These are phyloP conservation scores for Lactarius akahatsu DNA, from an alignment of 768 basidiomycete genomes.

Conservation along the genomic window DNA sequence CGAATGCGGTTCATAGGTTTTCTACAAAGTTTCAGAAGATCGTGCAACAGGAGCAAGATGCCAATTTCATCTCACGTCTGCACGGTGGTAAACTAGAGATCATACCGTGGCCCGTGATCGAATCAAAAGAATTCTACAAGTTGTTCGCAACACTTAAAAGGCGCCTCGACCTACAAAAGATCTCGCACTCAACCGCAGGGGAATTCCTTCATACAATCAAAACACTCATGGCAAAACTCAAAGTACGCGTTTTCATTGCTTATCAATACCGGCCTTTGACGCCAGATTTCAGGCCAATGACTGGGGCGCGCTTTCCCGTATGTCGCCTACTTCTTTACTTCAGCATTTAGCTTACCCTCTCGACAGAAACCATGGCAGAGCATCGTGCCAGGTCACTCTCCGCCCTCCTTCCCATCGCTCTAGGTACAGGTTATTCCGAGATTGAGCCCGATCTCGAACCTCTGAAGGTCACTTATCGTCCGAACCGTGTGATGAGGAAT, in stretches of 20 bases:
- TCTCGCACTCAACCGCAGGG: slow-evolving; percentile 51
- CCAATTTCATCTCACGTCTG: slow-evolving; percentile 60
- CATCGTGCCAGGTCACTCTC: slow-evolving; percentile 43
- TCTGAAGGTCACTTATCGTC: slow-evolving; percentile 44
- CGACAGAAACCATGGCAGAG: slow-evolving; percentile 47
- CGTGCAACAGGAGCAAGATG: slow-evolving; percentile 58
- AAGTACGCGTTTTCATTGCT: slow-evolving; percentile 38
- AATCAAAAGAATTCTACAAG: slow-evolving; percentile 54
- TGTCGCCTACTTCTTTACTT: slow-evolving; percentile 27
- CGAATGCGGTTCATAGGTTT: slow-evolving; percentile 40
- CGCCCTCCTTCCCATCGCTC: slow-evolving; percentile 45
- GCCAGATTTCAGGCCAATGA: slow-evolving; percentile 50
- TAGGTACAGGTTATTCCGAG: slow-evolving; percentile 48
- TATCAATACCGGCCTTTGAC: no score
- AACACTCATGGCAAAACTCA: slow-evolving; percentile 64
- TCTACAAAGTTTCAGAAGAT: slow-evolving; percentile 57
- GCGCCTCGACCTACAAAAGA: slow-evolving; percentile 46
- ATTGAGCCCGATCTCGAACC: slow-evolving; percentile 46
- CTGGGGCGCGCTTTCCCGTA: slow-evolving; percentile 63
- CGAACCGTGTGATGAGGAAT: not conserved
- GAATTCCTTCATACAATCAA: slow-evolving; percentile 57
- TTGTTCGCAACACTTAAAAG: slow-evolving; percentile 49
- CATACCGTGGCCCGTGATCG: slow-evolving; percentile 47
- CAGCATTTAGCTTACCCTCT: not conserved
- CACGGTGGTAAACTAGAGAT: slow-evolving; percentile 56